phyloP scores from a whole-genome alignment of 352 stramenopile species.

The Globisporangium megalacanthum region DNA sequence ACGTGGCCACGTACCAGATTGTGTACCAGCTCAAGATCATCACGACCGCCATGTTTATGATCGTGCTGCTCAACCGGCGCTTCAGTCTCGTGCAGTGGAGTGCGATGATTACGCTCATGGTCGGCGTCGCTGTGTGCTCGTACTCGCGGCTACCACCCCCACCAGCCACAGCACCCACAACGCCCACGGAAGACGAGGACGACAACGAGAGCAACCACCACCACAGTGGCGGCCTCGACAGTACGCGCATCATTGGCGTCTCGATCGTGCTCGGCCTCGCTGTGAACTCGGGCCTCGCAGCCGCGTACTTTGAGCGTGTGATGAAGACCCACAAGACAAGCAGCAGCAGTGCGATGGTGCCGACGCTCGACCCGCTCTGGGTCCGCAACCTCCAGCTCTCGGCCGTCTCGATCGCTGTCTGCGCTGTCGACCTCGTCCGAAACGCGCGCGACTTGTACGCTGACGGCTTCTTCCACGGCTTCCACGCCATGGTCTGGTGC shows the following conservation, averaged over 20 bases:
- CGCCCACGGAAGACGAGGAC: conserved; percentile 16
- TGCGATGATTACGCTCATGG: conserved; percentile 83
- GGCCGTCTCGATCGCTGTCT: conserved; percentile 74
- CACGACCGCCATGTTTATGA: conserved; percentile 87
- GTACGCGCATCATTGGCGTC: conserved; percentile 65
- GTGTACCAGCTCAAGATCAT: conserved; percentile 91
- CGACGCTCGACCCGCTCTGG: conserved; percentile 83
- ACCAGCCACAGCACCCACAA: background rate
- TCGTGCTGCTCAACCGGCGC: conserved; percentile 78
- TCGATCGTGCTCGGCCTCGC: conserved; percentile 74
- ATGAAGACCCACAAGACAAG: conserved; percentile 84
- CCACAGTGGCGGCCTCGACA: conserved; percentile 24
- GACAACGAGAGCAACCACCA: conserved; percentile 7
- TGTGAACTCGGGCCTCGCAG: conserved; percentile 83
- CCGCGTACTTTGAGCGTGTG: conserved; percentile 83
- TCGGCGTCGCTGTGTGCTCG: conserved; percentile 78
- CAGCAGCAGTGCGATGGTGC: conserved; percentile 30
- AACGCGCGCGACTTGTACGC: conserved; percentile 53
- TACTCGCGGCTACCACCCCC: conserved; percentile 63
- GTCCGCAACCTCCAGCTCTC: conserved; percentile 82
- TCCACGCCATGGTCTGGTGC: conserved; percentile 63
- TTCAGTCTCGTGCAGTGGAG: conserved; percentile 82
- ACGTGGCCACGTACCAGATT: conserved; percentile 88
- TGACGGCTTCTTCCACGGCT: conserved; percentile 78
- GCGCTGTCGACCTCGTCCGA: conserved; percentile 62